These are phyloP conservation scores for Hebeloma cylindrosporum DNA, from an alignment of 768 basidiomycete genomes.

Conservation along the genomic window DNA sequence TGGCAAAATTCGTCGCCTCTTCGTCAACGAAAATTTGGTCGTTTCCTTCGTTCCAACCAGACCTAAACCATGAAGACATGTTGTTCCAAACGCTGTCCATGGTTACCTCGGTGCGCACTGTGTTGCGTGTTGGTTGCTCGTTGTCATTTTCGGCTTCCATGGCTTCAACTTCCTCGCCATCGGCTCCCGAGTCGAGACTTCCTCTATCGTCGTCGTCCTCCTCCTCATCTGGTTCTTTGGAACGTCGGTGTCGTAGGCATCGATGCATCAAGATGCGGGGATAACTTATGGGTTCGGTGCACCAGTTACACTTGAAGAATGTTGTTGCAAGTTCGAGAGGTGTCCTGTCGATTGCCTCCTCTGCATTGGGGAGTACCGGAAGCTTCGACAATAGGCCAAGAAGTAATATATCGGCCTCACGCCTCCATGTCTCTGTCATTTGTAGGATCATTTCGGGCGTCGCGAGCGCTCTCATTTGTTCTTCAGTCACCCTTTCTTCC, in stretches of 20 bases:
- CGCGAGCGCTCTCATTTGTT: slow-evolving; percentile 10
- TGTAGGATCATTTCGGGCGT: slow-evolving; percentile 9
- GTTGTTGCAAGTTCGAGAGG: slow-evolving; percentile 29
- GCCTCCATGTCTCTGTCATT: slow-evolving; percentile 21
- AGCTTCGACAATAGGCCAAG: slow-evolving; percentile 16
- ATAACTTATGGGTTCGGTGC: slow-evolving; percentile 31
- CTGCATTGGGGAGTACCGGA: neutral
- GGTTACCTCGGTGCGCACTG: neutral
- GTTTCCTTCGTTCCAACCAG: slow-evolving; percentile 25
- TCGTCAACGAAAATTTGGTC: slow-evolving; percentile 27
- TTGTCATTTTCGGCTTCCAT: neutral
- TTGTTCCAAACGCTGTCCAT: slow-evolving; percentile 8
- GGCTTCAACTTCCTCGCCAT: slow-evolving; percentile 5
- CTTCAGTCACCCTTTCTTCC: neutral
- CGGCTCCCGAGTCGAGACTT: neutral
- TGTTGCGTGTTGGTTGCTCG: neutral
- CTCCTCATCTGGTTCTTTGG: slow-evolving; percentile 9
- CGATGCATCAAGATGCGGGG: slow-evolving; percentile 30
- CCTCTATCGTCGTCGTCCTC: slow-evolving; percentile 10
- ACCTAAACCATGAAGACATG: slow-evolving; percentile 2
- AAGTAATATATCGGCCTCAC: slow-evolving; percentile 20
- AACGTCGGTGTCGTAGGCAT: slow-evolving; percentile 18
- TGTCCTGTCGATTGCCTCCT: neutral
- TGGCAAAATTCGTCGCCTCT: slow-evolving; percentile 25
- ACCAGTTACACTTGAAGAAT: slow-evolving; percentile 34